These are phyloP conservation scores for Ophiostoma sp. DNA, from an alignment of 2,329 filamentous ascomycete species.

Conservation along the genomic window DNA sequence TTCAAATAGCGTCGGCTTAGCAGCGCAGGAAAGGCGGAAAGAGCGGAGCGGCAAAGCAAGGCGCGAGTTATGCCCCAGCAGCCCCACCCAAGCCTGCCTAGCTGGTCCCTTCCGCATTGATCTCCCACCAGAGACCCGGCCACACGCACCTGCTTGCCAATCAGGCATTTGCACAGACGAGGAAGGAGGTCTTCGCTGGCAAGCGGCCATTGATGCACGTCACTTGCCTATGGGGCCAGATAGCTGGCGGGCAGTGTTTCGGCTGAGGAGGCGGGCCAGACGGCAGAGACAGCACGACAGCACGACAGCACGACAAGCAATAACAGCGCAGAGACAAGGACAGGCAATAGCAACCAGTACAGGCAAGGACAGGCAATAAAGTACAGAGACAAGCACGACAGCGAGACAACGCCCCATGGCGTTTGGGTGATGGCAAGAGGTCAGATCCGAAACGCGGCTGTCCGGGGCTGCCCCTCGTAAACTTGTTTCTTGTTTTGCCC, in stretches of 20 bases:
- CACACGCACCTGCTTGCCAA: constrained; percentile 19
- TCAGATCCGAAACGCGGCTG: neutral
- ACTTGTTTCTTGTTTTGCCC: neutral
- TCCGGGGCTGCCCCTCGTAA: neutral
- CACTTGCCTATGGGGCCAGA: constrained; percentile 5
- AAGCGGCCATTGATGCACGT: constrained; percentile 18
- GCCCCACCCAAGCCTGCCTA: constrained; percentile 19
- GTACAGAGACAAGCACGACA: no score
- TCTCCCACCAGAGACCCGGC: constrained; percentile 9
- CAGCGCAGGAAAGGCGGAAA: constrained; percentile 15
- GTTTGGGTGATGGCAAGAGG: neutral
- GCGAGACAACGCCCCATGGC: neutral
- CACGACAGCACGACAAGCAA: neutral
- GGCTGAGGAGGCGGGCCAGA: no score
- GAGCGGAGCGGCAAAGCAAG: constrained; percentile 21
- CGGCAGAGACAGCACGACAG: no score
- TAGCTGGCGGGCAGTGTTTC: neutral
- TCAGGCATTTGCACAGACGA: constrained; percentile 12
- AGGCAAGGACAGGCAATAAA: no score
- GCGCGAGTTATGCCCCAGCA: constrained; percentile 2
- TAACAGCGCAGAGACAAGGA: no score
- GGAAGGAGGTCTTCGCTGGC: constrained; percentile 19
- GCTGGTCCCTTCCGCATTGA: constrained; percentile 15
- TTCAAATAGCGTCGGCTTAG: neutral
- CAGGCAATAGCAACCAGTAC: no score